Evolutionary conservation across 768 basidiomycete species (phyloP), one percentile per base, ranked within the genome.

Genomic region (Xerocomellus intermedius): DNA sequence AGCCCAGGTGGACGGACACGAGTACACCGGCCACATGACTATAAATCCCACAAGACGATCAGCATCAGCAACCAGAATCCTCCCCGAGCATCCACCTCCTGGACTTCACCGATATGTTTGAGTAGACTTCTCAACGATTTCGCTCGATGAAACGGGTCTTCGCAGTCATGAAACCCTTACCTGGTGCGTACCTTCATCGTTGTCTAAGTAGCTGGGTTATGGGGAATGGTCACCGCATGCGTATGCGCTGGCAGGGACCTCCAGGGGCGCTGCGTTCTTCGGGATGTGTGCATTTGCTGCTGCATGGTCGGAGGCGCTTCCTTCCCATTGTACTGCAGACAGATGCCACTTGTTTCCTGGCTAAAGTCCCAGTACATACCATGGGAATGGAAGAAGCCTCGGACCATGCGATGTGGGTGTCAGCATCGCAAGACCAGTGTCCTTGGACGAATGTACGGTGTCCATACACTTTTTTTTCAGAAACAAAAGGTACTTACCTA

Each of bases 321-420:
- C 56, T 59, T 69, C 68, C 68, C 73, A 71, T 69, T 72, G 70
- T 71, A 66, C 69, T 67, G 63, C 58, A 60, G 60, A 54, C 57
- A 60, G 61, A 67, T 52, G 64, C 72, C 64, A 63, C 62, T 26
- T 62, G 52, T 66, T 66, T 64, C 62, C 61, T 67, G 63, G 66
- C 59, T 53, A 42, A 63, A 46, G 58, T 60, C 60, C 57, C 60
- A 72, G 75, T 74, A 75, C 75, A 77, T 79, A 79, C 78, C 78
- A 79, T 79, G 78, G 77, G 78, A 79, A 79, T 79, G 78, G 77
- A 79, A 79, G 75, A 79, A 73, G 73, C 68, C 67, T 64, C 69
- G 63, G 74, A 74, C 73, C 73, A 76, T 70, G 66, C 60, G 48
- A 61, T 47, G 68, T 57, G 54, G 59, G 30, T 64, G 67, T 56